phyloP scores from a whole-genome alignment of 331 rosid species.

The Stylosanthes scabra region DNA sequence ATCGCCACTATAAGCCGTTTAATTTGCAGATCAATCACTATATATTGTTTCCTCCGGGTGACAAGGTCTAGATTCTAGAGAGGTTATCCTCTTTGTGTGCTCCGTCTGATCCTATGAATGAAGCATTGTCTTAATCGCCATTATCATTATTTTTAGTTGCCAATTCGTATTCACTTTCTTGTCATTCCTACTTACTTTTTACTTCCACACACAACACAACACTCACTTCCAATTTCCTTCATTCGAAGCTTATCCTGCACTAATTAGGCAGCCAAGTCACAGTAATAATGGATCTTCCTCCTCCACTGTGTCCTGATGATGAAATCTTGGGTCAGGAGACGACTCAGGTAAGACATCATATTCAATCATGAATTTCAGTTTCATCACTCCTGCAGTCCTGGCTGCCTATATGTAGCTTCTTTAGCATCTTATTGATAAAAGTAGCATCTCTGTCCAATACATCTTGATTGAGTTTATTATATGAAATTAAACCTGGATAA shows the following conservation, averaged over 20 bases:
- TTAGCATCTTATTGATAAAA: background rate
- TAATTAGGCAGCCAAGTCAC: background rate
- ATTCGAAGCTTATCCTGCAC: background rate
- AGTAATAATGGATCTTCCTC: conserved; percentile 48
- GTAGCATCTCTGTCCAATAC: no score
- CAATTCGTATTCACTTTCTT: conserved; percentile 6
- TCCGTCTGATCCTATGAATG: conserved; percentile 36
- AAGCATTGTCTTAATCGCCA: conserved; percentile 49
- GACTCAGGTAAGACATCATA: conserved; percentile 42
- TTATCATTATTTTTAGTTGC: background rate
- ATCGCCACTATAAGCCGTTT: background rate
- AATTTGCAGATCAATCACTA: no score
- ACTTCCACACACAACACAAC: background rate
- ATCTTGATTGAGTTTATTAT: background rate
- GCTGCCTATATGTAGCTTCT: background rate
- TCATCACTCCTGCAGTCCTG: background rate
- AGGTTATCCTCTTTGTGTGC: conserved; percentile 36
- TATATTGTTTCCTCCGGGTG: background rate
- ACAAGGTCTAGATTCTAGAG: background rate
- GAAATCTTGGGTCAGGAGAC: conserved; percentile 37
- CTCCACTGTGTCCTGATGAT: conserved; percentile 25
- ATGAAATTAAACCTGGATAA: background rate
- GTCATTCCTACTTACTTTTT: background rate
- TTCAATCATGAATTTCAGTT: background rate
- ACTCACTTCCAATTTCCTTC: background rate